These are phyloP conservation scores for Perilla frutescens DNA, from an alignment of 257 asterid genomes.

Conservation along the genomic window DNA sequence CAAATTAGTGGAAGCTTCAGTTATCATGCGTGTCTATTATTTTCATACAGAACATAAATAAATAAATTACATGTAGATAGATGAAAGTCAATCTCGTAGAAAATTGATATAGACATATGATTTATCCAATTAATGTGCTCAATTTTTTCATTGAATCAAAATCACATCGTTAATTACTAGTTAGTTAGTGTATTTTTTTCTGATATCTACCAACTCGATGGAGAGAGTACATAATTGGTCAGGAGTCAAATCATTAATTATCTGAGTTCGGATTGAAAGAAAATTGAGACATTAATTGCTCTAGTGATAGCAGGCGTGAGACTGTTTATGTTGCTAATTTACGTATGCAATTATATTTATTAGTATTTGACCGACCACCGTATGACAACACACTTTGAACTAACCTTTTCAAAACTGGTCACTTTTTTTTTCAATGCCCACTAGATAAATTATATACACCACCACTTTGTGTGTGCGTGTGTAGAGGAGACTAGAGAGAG, in stretches of 20 bases:
- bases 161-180: too few relatives aligned
- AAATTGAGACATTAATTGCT: too few relatives aligned
- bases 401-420: background rate
- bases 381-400: constrained; percentile 12
- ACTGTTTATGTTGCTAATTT: constrained; percentile 5
- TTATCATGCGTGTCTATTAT: constrained; percentile 6
- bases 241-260: too few relatives aligned
- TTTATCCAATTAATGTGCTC: too few relatives aligned
- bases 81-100: constrained; percentile 20
- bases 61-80: too few relatives aligned
- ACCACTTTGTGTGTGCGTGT: too few relatives aligned
- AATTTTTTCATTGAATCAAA: background rate
- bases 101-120: background rate
- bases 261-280: too few relatives aligned
- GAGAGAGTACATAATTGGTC: too few relatives aligned
- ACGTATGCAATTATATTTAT: constrained; percentile 4
- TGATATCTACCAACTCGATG: too few relatives aligned
- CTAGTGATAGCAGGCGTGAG: too few relatives aligned
- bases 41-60: too few relatives aligned
- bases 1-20: constrained; percentile 29
- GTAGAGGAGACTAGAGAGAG: too few relatives aligned
- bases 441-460: background rate
- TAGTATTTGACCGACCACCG: constrained; percentile 38
- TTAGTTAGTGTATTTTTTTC: background rate
- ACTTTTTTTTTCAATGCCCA: constrained; percentile 24